Evolutionary conservation across 495 filamentous ascomycete species (phyloP), one percentile per base, ranked within the genome.

Genomic region (Penicillium malachiteum): DNA sequence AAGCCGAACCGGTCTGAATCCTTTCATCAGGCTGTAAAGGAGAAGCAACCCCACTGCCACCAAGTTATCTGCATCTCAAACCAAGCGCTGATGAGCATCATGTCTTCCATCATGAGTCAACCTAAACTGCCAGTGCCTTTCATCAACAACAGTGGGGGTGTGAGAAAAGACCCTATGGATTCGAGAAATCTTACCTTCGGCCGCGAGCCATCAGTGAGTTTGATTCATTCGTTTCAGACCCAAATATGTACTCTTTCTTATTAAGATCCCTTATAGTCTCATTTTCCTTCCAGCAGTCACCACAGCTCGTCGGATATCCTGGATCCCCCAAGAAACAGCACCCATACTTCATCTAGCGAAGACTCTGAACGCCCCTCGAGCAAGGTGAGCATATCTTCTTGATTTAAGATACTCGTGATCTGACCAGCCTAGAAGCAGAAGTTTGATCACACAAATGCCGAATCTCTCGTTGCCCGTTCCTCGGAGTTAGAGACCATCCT

Each of bases 381-480:
- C 59, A 77, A 76, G 74, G 74, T 77, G 56, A 65, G 74, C 49
- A 6, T 40, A 5, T 7, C 26, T 18, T 17, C 2, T 14, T 12
- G 40, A 5, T 30, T 12, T 32, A 32, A 14, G 35, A 30, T 34
- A 7, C 14, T 10, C 26, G 26, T 30, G 1, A 31, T 65, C 80
- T 81, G 42, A 81, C 73, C 70, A 67, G 57, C 66, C 62, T 68
- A 82, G 77, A 81, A 79, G 76, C 73, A 75, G 62, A 84, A 84
- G 65, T 51, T 77, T 37, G 73, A 81, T 33, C 70, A 74, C 52
- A 54, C 60, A 38, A 65, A 65, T 32, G 52, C 56, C 53, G 58
- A 62, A 21, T 52, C 69, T 53, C 50, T 62, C 50, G 46, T 41
- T 40, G 60, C 55, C 17, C 53, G 63, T 41, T 38, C 69, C 17